Conservation (phyloP, 257 asterid species). For the Jacaranda mimosifolia region DNA sequence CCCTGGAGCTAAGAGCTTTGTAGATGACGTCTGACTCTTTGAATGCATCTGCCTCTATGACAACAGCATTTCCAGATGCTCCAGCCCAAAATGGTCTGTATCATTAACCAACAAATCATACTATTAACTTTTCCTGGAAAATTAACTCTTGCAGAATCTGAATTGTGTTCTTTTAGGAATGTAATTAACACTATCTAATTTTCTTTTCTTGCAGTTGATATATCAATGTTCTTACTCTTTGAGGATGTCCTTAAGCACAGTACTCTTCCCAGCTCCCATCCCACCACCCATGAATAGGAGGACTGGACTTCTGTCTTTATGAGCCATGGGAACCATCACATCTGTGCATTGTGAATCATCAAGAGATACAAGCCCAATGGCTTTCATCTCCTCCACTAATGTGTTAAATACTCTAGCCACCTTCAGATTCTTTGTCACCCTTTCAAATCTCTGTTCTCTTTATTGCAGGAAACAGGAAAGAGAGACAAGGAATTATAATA, state of each 20-base stretch:
- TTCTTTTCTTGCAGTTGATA: neutral
- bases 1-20: conserved; percentile 69
- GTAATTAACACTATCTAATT: neutral
- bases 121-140: neutral
- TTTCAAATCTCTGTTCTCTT: conserved; percentile 76
- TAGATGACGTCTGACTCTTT: conserved; percentile 76
- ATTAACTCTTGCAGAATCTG: neutral
- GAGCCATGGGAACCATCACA: conserved; percentile 81
- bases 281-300: conserved; percentile 81
- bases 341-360: conserved; percentile 70
- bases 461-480: conserved; percentile 20
- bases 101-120: neutral
- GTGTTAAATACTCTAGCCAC: conserved; percentile 73
- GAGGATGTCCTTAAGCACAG: conserved; percentile 70
- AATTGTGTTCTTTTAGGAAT: neutral
- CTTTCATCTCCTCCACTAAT: conserved; percentile 77
- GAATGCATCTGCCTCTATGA: conserved; percentile 79
- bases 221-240: conserved; percentile 60
- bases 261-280: conserved; percentile 78
- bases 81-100: conserved; percentile 74
- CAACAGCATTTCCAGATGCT: conserved; percentile 66
- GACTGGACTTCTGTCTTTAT: conserved; percentile 70
- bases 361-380: conserved; percentile 63
- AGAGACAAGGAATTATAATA: too few species aligned
- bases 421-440: conserved; percentile 76